Percentiles rank a stretch among this genome's conserved stretches.
Evolutionary conservation across 1,139 yeast species (phyloP).

Genomic region (Blastobotrys ciferrii): DNA sequence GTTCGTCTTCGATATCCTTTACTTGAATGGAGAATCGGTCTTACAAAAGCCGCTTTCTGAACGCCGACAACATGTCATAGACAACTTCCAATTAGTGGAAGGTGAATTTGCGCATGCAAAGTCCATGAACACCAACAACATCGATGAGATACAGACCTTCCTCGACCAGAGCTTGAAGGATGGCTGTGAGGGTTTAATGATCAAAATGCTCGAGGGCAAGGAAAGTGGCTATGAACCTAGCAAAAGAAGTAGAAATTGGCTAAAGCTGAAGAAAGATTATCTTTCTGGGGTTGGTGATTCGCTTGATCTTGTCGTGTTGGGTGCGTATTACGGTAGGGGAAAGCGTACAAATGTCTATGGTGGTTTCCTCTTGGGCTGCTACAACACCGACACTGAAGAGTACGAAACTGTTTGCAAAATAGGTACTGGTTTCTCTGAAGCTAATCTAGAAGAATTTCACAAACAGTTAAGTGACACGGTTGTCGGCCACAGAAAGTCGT

Average conservation of each 20-base stretch:
- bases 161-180: slow-evolving; percentile 87
- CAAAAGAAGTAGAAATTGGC: slow-evolving; percentile 92
- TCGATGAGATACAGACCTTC: slow-evolving; percentile 75
- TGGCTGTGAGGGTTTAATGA: slow-evolving; percentile 96
- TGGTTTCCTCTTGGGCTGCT: slow-evolving; percentile 86
- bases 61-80: slow-evolving; percentile 60
- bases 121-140: slow-evolving; percentile 63
- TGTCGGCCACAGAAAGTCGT: slow-evolving; percentile 62
- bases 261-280: slow-evolving; percentile 91
- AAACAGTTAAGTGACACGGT: slow-evolving; percentile 68
- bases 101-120: slow-evolving; percentile 87
- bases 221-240: slow-evolving; percentile 92
- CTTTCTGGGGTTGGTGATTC: slow-evolving; percentile 87
- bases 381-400: slow-evolving; percentile 86
- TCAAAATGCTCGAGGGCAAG: slow-evolving; percentile 75
- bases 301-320: slow-evolving; percentile 86
- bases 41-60: slow-evolving; percentile 67
- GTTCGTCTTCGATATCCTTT: slow-evolving; percentile 85
- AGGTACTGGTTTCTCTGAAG: slow-evolving; percentile 96
- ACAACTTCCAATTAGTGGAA: slow-evolving; percentile 57
- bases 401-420: slow-evolving; percentile 94
- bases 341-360: slow-evolving; percentile 95
- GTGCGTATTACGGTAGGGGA: slow-evolving; percentile 92
- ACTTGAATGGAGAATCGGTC: slow-evolving; percentile 66
- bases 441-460: slow-evolving; percentile 60